Percentiles rank a stretch among this genome's conserved stretches.
These are phyloP conservation scores for Chalciporus chontae DNA, from an alignment of 768 basidiomycete genomes.

Conservation along the genomic window DNA sequence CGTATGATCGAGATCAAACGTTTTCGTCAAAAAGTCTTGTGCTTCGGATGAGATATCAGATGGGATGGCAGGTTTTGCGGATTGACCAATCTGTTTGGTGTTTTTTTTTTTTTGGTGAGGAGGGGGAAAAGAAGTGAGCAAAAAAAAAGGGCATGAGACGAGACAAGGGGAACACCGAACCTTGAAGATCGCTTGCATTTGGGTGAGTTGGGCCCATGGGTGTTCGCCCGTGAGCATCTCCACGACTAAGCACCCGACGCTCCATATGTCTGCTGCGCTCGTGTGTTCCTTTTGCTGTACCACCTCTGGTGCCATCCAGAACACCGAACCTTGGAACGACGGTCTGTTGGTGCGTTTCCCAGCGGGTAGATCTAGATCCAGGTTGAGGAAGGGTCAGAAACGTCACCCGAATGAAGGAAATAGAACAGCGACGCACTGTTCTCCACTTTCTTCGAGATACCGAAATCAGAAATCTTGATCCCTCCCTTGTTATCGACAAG, in stretches of 20 bases:
- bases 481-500: constrained; percentile 98
- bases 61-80: constrained; percentile 82
- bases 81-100: constrained; percentile 76
- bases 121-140: background rate
- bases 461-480: constrained; percentile 96
- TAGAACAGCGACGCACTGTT: constrained; percentile 67
- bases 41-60: constrained; percentile 89
- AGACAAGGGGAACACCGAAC: constrained; percentile 35
- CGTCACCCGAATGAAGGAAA: constrained; percentile 22
- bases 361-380: constrained; percentile 36
- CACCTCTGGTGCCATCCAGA: constrained; percentile 99
- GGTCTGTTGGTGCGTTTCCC: constrained; percentile 81
- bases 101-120: no score
- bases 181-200: constrained; percentile 99
- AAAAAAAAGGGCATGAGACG: background rate
- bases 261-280: constrained; percentile 94
- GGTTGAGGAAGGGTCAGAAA: constrained; percentile 19
- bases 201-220: constrained; percentile 92
- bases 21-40: constrained; percentile 78
- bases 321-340: constrained; percentile 95
- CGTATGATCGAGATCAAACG: constrained; percentile 83
- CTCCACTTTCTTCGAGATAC: constrained; percentile 96
- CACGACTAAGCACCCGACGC: constrained; percentile 89
- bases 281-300: constrained; percentile 95
- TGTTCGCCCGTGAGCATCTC: constrained; percentile 97